These are phyloP conservation scores for Beauveria asiatica DNA, from an alignment of 2,329 filamentous ascomycete species.

Conservation along the genomic window DNA sequence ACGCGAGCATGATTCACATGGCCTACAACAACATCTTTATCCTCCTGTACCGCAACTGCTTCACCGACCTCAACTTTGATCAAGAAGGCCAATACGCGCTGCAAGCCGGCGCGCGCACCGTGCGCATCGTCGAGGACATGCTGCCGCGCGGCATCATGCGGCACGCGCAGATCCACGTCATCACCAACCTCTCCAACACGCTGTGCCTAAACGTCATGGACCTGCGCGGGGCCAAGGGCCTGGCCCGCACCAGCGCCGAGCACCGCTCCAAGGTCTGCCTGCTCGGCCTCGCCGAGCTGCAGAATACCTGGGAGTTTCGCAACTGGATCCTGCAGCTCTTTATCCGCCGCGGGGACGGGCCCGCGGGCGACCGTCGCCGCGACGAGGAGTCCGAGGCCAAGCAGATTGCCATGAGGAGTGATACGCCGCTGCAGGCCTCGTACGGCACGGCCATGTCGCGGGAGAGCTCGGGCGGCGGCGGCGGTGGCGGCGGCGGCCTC, in stretches of 20 bases:
- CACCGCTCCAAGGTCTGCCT: slow-evolving; percentile 40
- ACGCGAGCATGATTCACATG: slow-evolving; percentile 32
- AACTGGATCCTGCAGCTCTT: slow-evolving; percentile 41
- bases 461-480: neutral
- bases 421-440: slow-evolving; percentile 4
- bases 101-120: slow-evolving; percentile 36
- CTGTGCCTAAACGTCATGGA: slow-evolving; percentile 40
- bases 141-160: slow-evolving; percentile 33
- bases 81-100: slow-evolving; percentile 31
- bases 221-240: slow-evolving; percentile 27
- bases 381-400: neutral
- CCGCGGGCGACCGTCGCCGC: slow-evolving; percentile 24
- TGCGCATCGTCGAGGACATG: slow-evolving; percentile 39
- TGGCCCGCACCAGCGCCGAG: slow-evolving; percentile 35
- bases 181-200: slow-evolving; percentile 39
- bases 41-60: slow-evolving; percentile 34
- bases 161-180: slow-evolving; percentile 35
- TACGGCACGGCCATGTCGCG: slow-evolving; percentile 5
- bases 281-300: slow-evolving; percentile 37
- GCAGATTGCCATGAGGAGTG: neutral
- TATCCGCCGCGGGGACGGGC: slow-evolving; percentile 36
- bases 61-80: slow-evolving; percentile 25
- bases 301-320: slow-evolving; percentile 40
- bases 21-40: slow-evolving; percentile 39
- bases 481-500: neutral